These are phyloP conservation scores for Stylonectria norvegica DNA, from an alignment of 2,329 filamentous ascomycete species.

Conservation along the genomic window DNA sequence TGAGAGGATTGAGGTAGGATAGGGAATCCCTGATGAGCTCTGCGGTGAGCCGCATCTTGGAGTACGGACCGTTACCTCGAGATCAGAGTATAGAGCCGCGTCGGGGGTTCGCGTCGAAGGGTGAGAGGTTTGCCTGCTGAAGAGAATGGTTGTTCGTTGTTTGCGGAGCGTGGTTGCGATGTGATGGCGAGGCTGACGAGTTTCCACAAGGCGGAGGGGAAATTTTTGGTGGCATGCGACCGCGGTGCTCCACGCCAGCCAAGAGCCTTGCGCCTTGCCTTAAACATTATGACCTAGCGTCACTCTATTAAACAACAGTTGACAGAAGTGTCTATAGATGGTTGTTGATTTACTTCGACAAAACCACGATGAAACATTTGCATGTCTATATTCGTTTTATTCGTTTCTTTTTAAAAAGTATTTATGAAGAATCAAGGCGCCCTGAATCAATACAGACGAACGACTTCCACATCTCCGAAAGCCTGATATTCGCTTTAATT, in stretches of 20 bases:
- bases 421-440: too few species aligned
- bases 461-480: too few species aligned
- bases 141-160: conserved; percentile 3
- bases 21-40: conserved; percentile 93
- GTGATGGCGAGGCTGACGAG: conserved; percentile 30
- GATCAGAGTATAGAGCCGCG: not conserved
- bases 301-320: too few species aligned
- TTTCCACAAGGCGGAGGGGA: conserved; percentile 29
- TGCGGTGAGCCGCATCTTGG: conserved; percentile 85
- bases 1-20: conserved; percentile 97
- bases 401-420: too few species aligned
- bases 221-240: conserved; percentile 28
- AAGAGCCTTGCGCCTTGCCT: too few species aligned
- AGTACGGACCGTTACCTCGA: conserved; percentile 25
- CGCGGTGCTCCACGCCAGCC: conserved; percentile 4
- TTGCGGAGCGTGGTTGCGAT: conserved; percentile 10
- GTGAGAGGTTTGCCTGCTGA: conserved; percentile 3
- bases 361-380: too few species aligned
- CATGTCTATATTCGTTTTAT: too few species aligned
- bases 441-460: too few species aligned
- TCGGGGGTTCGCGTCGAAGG: not conserved
- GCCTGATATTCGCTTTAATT: too few species aligned
- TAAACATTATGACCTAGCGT: too few species aligned
- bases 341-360: too few species aligned
- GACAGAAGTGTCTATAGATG: too few species aligned